Base-by-base conservation (phyloP, 1,284 basidiomycete species). In the Ceratobasidium sp. region DNA sequence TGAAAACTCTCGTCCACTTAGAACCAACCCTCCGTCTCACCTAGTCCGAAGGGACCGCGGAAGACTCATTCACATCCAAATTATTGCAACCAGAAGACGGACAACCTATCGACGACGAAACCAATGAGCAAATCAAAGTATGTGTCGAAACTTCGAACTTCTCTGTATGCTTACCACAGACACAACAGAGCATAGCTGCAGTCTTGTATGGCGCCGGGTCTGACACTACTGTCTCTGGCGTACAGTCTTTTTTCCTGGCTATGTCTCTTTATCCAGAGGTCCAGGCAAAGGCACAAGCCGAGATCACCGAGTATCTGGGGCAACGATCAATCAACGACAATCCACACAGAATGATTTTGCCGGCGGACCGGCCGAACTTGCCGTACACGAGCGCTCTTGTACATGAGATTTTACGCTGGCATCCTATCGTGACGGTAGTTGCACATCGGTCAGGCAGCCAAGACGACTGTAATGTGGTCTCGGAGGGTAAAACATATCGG, bases 81-180 rank as follows among this genome's bases (percentile, higher is more conserved):
- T 73, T 79, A 41, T 81, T 83, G 1, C 81, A 83, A 54, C 81
- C 80, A 3, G 78, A 79, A 27, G 77, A 81, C 20, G 57, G 74
- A 7, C 64, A 67, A 16, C 52, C 44, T 44, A 41, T 79, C 38
- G 78, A 73, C n/a, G 74, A 80, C 1, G 82, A 83, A 64, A 79
- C 80, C 4, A 83, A 83, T 67, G 68, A 79, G 27, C 79, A 83
- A 44, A 79, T 85, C 50, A 83, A 84, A 73, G 81, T 66, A 8
- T 3, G 33, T 46, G 5, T 4, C 54, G 30, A 0, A 41, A 18
- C 35, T 30, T 30, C 6, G 10, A 20, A 7, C 23, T 14, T 55
- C 54, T 79, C 82, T 1, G 83, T 83, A 7, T 80, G 81, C 7
- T 83, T 83, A 1, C 27, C 27, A 30, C 27, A 30, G 27, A 30